A percentile compares a stretch with the other conserved stretches of the same genome.
Conservation (phyloP, 2,329 filamentous ascomycete species). For the Aquanectria penicillioides region DNA sequence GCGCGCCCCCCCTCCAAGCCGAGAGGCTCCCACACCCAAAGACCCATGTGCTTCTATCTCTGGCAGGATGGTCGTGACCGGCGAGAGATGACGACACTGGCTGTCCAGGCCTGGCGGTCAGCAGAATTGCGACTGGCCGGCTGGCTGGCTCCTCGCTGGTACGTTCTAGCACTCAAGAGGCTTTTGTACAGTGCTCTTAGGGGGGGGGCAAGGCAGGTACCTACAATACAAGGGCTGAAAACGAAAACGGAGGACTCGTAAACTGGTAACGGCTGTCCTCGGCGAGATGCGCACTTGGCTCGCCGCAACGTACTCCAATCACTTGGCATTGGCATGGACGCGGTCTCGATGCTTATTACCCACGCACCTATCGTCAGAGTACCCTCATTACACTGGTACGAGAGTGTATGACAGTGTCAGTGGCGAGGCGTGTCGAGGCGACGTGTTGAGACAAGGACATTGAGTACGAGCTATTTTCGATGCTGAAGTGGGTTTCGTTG, state of each 20-base stretch:
- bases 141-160: too few species aligned
- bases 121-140: constrained; percentile 40
- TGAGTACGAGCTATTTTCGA: constrained; percentile 11
- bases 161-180: neutral
- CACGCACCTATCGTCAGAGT: neutral
- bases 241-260: constrained; percentile 3
- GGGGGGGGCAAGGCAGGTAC: neutral
- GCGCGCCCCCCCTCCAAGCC: constrained; percentile 25
- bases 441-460: constrained; percentile 1
- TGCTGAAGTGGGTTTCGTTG: neutral
- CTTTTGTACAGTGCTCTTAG: too few species aligned
- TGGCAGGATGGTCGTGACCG: constrained; percentile 29
- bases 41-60: constrained; percentile 38
- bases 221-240: neutral
- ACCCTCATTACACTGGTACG: too few species aligned
- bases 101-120: constrained; percentile 39
- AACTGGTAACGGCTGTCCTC: constrained; percentile 22
- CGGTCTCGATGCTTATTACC: constrained; percentile 17
- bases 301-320: constrained; percentile 14
- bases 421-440: too few species aligned
- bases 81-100: constrained; percentile 41
- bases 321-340: constrained; percentile 21
- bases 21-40: constrained; percentile 27
- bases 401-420: too few species aligned
- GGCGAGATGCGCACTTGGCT: constrained; percentile 19